These are phyloP conservation scores for Silene coronaria DNA, from an alignment of 179 eudicot genomes.

Conservation along the genomic window DNA sequence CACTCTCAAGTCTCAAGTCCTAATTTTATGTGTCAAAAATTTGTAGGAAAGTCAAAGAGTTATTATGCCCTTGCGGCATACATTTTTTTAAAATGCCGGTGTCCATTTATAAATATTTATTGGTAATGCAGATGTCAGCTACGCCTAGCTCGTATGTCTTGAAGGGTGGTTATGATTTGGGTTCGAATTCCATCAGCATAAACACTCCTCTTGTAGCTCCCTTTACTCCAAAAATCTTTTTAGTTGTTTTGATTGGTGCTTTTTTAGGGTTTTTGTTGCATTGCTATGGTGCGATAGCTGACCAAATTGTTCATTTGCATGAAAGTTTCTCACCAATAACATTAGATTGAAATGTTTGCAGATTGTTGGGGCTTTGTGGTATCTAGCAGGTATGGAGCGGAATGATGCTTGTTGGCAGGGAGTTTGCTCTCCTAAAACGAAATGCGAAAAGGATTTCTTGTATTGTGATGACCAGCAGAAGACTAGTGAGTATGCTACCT, in stretches of 20 bases:
- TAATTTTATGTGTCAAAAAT: neutral
- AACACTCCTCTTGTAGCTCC: neutral
- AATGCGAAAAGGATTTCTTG: constrained; percentile 44
- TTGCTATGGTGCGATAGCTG: neutral
- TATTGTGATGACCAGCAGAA: constrained; percentile 58
- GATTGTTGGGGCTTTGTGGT: constrained; percentile 95
- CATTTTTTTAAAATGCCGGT: neutral
- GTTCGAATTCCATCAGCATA: too few species aligned
- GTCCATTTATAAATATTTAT: neutral
- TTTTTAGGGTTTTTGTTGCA: neutral
- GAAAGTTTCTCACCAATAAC: constrained; percentile 1
- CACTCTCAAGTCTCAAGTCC: neutral
- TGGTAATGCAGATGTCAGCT: neutral
- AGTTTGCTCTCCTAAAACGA: constrained; percentile 40
- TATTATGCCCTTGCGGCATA: neutral
- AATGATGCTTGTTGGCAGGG: constrained; percentile 69
- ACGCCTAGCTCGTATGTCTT: too few species aligned
- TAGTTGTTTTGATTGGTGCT: neutral
- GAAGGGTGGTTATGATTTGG: neutral
- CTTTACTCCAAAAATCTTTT: neutral
- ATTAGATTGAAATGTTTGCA: constrained; percentile 30
- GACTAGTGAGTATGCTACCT: constrained; percentile 27
- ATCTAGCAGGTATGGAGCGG: constrained; percentile 71
- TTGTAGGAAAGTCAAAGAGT: neutral
- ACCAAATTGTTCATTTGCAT: neutral